Evolutionary conservation across 2,329 filamentous ascomycete species (phyloP).

Genomic region (Ophiocordyceps camponoti-floridani): DNA sequence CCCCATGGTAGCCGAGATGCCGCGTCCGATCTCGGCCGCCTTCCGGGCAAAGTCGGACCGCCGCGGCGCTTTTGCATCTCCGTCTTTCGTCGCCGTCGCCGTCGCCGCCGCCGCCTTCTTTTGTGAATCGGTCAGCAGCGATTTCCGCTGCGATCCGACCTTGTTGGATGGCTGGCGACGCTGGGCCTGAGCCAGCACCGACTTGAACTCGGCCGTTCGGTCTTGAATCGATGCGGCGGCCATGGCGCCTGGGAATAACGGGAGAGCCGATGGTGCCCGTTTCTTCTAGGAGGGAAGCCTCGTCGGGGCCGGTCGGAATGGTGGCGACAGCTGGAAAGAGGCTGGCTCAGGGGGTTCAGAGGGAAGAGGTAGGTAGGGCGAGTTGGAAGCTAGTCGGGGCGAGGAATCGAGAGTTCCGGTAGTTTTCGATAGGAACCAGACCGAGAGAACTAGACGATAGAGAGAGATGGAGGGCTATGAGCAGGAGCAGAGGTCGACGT

Average conservation of each 20-base stretch:
- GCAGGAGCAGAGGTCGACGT: not conserved
- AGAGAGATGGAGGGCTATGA: not conserved
- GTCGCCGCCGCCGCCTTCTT: slow-evolving; percentile 36
- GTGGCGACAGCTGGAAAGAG: not conserved
- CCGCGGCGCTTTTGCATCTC: slow-evolving; percentile 28
- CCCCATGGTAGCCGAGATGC: slow-evolving; percentile 81
- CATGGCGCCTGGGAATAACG: slow-evolving; percentile 21
- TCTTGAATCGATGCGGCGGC: slow-evolving; percentile 74
- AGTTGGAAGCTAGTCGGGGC: not conserved
- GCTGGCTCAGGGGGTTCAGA: not conserved
- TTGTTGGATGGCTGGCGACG: slow-evolving; percentile 62
- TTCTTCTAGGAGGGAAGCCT: not conserved
- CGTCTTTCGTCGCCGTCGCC: slow-evolving; percentile 34
- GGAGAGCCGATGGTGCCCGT: not conserved
- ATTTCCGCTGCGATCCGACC: slow-evolving; percentile 61
- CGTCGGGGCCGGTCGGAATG: not conserved
- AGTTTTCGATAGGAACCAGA: no score
- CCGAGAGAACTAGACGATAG: not conserved
- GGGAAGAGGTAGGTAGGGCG: not conserved
- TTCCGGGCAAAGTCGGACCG: slow-evolving; percentile 85
- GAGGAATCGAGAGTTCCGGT: not conserved
- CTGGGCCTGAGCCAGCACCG: slow-evolving; percentile 75
- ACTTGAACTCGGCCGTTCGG: slow-evolving; percentile 86
- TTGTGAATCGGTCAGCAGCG: slow-evolving; percentile 58
- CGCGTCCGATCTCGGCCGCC: slow-evolving; percentile 80